phyloP scores from a whole-genome alignment of 2,329 filamentous ascomycete genomes.

The Hypoxylon sp. region DNA sequence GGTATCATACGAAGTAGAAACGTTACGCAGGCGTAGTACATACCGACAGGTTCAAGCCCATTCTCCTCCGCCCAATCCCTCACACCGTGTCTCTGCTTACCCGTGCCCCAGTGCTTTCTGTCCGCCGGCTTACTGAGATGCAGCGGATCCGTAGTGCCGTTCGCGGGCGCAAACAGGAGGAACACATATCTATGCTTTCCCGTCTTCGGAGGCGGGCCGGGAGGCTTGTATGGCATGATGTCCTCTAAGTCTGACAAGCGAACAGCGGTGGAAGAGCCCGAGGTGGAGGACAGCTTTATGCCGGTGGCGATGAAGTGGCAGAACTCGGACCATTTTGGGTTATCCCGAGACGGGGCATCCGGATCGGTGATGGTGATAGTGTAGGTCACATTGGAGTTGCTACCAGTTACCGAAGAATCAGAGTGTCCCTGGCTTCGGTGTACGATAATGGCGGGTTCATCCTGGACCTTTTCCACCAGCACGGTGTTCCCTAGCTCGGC shows the following conservation, averaged over 20 bases:
- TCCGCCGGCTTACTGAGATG: constrained; percentile 53
- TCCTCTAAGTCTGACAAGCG: constrained; percentile 49
- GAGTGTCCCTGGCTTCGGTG: constrained; percentile 27
- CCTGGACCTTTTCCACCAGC: constrained; percentile 52
- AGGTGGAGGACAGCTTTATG: constrained; percentile 47
- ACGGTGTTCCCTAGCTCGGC: constrained; percentile 67
- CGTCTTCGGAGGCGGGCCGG: constrained; percentile 57
- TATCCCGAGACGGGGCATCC: constrained; percentile 57
- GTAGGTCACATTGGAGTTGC: constrained; percentile 45
- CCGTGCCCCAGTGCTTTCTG: constrained; percentile 57
- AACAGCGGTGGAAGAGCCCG: constrained; percentile 29
- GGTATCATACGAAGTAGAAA: background rate
- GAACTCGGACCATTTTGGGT: constrained; percentile 60
- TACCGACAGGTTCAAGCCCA: constrained; percentile 57
- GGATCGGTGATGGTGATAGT: constrained; percentile 57
- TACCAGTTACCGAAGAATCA: constrained; percentile 17
- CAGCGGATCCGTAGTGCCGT: constrained; percentile 55
- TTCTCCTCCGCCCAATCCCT: constrained; percentile 57
- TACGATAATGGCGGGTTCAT: constrained; percentile 52
- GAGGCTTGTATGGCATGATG: constrained; percentile 58
- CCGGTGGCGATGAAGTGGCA: constrained; percentile 61
- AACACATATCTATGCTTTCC: constrained; percentile 61
- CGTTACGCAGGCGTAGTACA: constrained; percentile 41
- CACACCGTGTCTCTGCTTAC: constrained; percentile 54
- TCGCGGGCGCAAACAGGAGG: constrained; percentile 55